Conservation (phyloP, 2,329 filamentous ascomycete genomes). For the Tricladium varicosporioides region DNA sequence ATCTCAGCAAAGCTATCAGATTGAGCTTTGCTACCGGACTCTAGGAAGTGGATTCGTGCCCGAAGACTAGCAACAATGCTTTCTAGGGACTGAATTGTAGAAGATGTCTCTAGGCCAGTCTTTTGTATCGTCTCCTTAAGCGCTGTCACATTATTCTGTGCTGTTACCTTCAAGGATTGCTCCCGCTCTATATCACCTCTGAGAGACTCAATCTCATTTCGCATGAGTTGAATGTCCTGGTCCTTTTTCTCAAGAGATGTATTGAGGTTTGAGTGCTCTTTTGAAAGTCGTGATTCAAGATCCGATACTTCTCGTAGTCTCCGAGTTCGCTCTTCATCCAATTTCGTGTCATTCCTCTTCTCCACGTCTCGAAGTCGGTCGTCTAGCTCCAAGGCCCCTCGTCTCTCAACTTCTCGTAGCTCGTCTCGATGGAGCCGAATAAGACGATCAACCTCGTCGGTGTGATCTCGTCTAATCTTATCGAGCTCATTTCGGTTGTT, state of each 20-base stretch:
- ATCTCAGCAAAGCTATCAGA: conserved; percentile 82
- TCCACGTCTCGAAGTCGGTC: conserved; percentile 33
- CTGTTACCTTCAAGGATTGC: conserved; percentile 43
- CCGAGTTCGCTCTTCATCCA: conserved; percentile 62
- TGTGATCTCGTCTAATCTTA: conserved; percentile 47
- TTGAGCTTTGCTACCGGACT: conserved; percentile 86
- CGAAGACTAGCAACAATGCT: conserved; percentile 72
- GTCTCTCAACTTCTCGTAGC: conserved; percentile 61
- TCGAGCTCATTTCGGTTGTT: conserved; percentile 56
- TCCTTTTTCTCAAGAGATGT: conserved; percentile 43
- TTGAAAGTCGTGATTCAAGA: conserved; percentile 51
- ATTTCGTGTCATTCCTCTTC: conserved; percentile 41
- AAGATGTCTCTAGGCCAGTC: conserved; percentile 56
- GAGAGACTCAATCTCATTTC: conserved; percentile 45
- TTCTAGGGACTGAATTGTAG: conserved; percentile 66
- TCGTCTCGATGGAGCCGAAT: conserved; percentile 65
- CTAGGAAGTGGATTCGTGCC: conserved; percentile 83
- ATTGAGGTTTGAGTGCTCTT: conserved; percentile 41
- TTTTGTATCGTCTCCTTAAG: conserved; percentile 36
- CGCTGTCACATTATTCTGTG: conserved; percentile 49
- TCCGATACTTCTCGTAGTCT: conserved; percentile 63
- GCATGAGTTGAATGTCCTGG: conserved; percentile 50
- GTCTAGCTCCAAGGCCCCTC: conserved; percentile 48
- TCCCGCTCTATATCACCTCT: conserved; percentile 59
- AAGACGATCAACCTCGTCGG: conserved; percentile 56